A percentile compares a stretch with the other conserved stretches of the same genome.
Evolutionary conservation across 768 basidiomycete genomes (phyloP).

Genomic region (Calocybe cyanea): DNA sequence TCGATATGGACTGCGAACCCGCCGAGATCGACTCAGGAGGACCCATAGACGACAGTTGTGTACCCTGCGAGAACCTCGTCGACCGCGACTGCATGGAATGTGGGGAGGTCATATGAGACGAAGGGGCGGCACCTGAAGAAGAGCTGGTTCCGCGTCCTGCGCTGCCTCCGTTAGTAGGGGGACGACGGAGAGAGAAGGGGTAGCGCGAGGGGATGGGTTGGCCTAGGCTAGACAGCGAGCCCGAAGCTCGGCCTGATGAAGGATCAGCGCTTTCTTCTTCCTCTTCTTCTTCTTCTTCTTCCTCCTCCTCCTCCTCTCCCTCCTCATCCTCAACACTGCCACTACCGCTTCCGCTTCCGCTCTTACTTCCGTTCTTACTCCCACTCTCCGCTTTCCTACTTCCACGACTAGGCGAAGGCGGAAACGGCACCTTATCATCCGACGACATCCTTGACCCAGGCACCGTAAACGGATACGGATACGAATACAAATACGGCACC

Average conservation of each 20-base stretch:
- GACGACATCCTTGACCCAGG: conserved; percentile 60
- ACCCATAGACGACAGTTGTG: conserved; percentile 63
- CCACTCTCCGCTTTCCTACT: conserved; percentile 24
- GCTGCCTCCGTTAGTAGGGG: conserved; percentile 17
- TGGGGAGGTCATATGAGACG: conserved; percentile 30
- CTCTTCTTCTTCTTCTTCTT: conserved; percentile 32
- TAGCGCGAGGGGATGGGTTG: conserved; percentile 69
- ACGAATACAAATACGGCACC: too few species aligned
- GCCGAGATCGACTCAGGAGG: conserved; percentile 60
- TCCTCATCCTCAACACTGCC: conserved; percentile 27
- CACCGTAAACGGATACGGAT: conserved; percentile 72
- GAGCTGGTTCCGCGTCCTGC: conserved; percentile 36
- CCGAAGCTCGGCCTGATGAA: conserved; percentile 65
- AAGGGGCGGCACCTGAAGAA: conserved; percentile 38
- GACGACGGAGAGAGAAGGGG: conserved; percentile 64
- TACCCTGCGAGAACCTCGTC: conserved; percentile 38
- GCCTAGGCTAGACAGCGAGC: conserved; percentile 83
- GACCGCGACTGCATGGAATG: conserved; percentile 32
- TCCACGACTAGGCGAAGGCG: conserved; percentile 50
- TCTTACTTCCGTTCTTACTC: conserved; percentile 21
- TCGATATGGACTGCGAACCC: too few species aligned
- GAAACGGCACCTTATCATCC: conserved; percentile 68
- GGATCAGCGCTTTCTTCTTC: conserved; percentile 44
- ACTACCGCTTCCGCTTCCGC: conserved; percentile 23
- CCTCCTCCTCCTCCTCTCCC: conserved; percentile 22